Evolutionary conservation across 2,329 filamentous ascomycete species (phyloP).

Genomic region (Tolypocladium nubicola): DNA sequence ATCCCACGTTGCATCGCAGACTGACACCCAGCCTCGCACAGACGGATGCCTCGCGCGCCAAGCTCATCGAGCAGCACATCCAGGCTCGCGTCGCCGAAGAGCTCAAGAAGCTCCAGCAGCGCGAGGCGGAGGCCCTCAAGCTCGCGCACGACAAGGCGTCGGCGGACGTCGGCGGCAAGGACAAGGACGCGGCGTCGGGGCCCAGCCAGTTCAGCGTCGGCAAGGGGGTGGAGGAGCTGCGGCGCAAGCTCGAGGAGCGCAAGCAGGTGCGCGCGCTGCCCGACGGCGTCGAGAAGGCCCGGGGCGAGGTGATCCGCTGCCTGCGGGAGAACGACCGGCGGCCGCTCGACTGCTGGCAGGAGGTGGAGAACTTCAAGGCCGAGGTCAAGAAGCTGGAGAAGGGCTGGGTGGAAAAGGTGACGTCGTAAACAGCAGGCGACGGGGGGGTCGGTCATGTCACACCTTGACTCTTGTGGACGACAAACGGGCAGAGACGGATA

Average conservation of each 20-base stretch:
- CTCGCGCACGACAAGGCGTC: conserved; percentile 57
- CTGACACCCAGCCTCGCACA: conserved; percentile 25
- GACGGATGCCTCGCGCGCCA: conserved; percentile 82
- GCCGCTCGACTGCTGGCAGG: conserved; percentile 88
- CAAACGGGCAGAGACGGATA: background rate
- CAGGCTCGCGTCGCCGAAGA: conserved; percentile 79
- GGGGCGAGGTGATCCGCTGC: conserved; percentile 68
- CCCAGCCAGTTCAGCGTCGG: conserved; percentile 38
- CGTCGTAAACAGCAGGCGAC: conserved; percentile 18
- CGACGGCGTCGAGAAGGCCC: conserved; percentile 61
- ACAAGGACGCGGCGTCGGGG: conserved; percentile 17
- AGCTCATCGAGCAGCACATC: conserved; percentile 75
- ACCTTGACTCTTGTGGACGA: background rate
- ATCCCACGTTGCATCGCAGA: conserved; percentile 3
- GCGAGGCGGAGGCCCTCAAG: conserved; percentile 59
- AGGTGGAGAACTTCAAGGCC: conserved; percentile 82
- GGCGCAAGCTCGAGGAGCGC: conserved; percentile 47
- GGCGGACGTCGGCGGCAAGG: conserved; percentile 43
- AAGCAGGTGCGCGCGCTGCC: conserved; percentile 60
- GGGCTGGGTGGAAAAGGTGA: conserved; percentile 76
- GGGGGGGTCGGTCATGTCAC: background rate
- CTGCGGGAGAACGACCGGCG: conserved; percentile 74
- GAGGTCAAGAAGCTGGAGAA: conserved; percentile 82
- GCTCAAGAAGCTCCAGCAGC: conserved; percentile 66
- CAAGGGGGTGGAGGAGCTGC: conserved; percentile 49